Evolutionary conservation across 441 rosid species (phyloP).

Genomic region (Adansonia rubrostipa): DNA sequence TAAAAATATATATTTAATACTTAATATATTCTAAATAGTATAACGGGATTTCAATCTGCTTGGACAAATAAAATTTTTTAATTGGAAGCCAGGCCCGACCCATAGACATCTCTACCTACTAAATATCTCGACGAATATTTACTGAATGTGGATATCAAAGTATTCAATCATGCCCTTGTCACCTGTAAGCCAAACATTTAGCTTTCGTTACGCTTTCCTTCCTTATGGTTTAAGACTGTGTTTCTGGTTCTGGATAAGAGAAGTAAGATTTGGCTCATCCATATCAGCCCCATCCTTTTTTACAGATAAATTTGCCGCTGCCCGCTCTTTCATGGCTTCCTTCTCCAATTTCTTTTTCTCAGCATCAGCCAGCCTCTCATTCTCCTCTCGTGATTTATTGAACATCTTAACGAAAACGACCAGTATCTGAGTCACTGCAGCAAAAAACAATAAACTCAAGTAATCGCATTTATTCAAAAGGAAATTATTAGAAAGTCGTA

Average conservation of each 20-base stretch:
- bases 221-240: slow-evolving; percentile 17
- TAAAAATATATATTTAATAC: too few species aligned
- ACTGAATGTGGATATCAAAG: background rate
- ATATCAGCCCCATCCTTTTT: slow-evolving; percentile 52
- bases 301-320: slow-evolving; percentile 44
- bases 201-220: background rate
- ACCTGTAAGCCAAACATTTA: background rate
- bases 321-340: slow-evolving; percentile 77
- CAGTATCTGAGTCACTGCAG: slow-evolving; percentile 89
- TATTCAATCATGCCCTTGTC: background rate
- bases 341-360: slow-evolving; percentile 92
- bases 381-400: slow-evolving; percentile 83
- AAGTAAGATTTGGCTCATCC: slow-evolving; percentile 40
- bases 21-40: background rate
- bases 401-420: slow-evolving; percentile 79
- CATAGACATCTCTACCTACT: background rate
- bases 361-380: slow-evolving; percentile 79
- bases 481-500: background rate
- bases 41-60: background rate
- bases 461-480: background rate
- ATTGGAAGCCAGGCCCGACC: background rate
- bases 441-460: slow-evolving; percentile 21
- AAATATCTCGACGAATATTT: background rate
- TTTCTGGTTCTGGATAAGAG: slow-evolving; percentile 43
- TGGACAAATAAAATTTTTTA: background rate